Evolutionary conservation across 2,329 filamentous ascomycete genomes (phyloP).

Genomic region (Colletotrichum cuscutae): DNA sequence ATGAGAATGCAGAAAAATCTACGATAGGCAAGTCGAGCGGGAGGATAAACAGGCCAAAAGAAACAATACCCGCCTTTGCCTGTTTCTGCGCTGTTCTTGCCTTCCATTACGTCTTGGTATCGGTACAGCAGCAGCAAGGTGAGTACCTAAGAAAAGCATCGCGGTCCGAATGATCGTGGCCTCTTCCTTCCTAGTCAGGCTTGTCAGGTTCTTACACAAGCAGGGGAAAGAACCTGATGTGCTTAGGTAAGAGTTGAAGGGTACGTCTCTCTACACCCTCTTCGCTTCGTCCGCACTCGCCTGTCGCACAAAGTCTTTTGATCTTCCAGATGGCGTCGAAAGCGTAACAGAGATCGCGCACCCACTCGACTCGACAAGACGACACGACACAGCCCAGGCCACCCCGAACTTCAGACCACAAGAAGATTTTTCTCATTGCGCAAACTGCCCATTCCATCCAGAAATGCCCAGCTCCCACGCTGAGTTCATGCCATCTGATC

Average conservation of each 20-base stretch:
- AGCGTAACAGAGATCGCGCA: conserved; percentile 21
- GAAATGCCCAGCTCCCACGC: not conserved
- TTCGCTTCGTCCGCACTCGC: not conserved
- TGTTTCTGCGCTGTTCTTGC: not conserved
- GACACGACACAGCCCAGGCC: conserved; percentile 20
- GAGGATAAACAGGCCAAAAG: not conserved
- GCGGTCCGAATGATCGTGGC: not conserved
- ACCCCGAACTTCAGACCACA: conserved; percentile 16
- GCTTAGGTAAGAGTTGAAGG: not conserved
- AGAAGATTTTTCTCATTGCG: not conserved
- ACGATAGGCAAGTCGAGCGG: conserved; percentile 13
- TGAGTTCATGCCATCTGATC: conserved; percentile 35
- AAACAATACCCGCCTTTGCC: conserved; percentile 25
- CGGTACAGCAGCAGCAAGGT: not conserved
- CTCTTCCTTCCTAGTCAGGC: not conserved
- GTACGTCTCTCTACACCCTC: not conserved
- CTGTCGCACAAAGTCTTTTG: conserved; percentile 28
- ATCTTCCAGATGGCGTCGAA: conserved; percentile 33
- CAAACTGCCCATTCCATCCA: too few species aligned
- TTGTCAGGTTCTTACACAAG: too few species aligned
- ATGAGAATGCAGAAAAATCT: conserved; percentile 16
- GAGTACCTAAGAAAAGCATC: conserved; percentile 2
- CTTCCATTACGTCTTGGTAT: too few species aligned
- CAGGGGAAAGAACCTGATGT: too few species aligned
- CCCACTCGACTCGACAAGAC: not conserved